Evolutionary conservation across 805 yeast species (phyloP), one percentile per base, ranked within the genome.

Genomic region (Brettanomyces bruxellensis): DNA sequence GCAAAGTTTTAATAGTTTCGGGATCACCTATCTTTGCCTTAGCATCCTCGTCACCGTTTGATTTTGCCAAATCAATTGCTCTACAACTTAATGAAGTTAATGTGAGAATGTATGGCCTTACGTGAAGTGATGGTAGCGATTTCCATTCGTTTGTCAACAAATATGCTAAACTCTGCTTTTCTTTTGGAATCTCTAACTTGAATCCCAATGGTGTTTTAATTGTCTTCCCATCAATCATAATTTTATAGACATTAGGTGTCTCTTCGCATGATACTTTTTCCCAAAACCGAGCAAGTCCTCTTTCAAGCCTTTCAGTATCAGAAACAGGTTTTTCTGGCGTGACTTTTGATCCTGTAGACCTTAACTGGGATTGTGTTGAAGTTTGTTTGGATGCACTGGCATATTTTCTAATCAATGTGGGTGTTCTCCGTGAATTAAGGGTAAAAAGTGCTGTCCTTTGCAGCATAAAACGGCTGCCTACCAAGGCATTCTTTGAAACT

Each of bases 101-200:
- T 0, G 98, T 98, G 39, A 93, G 72, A 36, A 85, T 69, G 58
- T 84, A 86, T 14, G 89, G 83, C 62, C 83, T 85, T 56, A 90
- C 77, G 41, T 76, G 69, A 50, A 82, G 71, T 47, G 73, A 73
- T 3, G 91, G 76, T 47, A 93, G 67, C 38, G 76, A 75, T 47
- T 78, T 73, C 99, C 99, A 93, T 66, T 93, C 99, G 57, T 87
- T 87, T 37, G 80, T 80, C 35, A 93, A 69, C 55, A 91, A 64
- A 51, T 80, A 71, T 0, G 96, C 96, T 51, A 93, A 68, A 8
- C 78, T 66, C 49, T 68, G 67, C 57, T 83, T 81, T 6, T 66
- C 51, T 25, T 60, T 57, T 4, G 96, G 95, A 12, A 93, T 65
- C 1, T 77, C 65, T 44, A 93, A 64, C 24, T 76, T 72, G 61